Base-by-base conservation (phyloP, 257 asterid genomes). In the Coffea canephora region DNA sequence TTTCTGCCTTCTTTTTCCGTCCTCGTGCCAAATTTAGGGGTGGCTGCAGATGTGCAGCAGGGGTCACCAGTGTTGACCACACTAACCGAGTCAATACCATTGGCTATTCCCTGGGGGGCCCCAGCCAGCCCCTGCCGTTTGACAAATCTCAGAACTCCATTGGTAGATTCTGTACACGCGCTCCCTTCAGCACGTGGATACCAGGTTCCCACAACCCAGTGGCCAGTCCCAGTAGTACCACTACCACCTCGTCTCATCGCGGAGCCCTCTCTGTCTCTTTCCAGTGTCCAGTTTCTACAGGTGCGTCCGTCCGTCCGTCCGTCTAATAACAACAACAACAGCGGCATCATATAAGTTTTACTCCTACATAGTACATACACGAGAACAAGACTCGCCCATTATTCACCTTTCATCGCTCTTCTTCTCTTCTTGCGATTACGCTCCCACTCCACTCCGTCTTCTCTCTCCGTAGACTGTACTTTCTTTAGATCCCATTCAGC, bases 131-230 rank as follows among this genome's bases (percentile, higher is more conserved):
- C 84, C 90, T 83, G 54, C 48, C 15, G 83, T 77, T 88, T 91
- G 87, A 87, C 70, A 88, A 87, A 78, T 70, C 75, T 4, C 72
- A 76, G 62, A 75, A 71, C 68, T 69, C 49, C 77, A 85, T 84
- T 84, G 86, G 92, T 76, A 79, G 88, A 86, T 88, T 78, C 76
- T 70, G 15, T 80, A 72, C 95, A 92, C 94, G 91, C 94, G 95
- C 94, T 86, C 3, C 57, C 23, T 69, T 48, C 39, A 82, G 90
- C 92, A 87, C 94, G 93, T 90, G 92, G 92, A 7, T 67, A 75
- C 75, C 82, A 75, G 77, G 76, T 70, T 23, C 9, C 39, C 39
- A 31, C 34, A 31, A 31, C 34, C 34, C 34, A 31, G 34, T 31
- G 34, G 34, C 34, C 34, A 31, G 34, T 31, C 34, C 34, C 34